Conservation (phyloP, 2,329 filamentous ascomycete genomes). For the Ceratocystis variospora region DNA sequence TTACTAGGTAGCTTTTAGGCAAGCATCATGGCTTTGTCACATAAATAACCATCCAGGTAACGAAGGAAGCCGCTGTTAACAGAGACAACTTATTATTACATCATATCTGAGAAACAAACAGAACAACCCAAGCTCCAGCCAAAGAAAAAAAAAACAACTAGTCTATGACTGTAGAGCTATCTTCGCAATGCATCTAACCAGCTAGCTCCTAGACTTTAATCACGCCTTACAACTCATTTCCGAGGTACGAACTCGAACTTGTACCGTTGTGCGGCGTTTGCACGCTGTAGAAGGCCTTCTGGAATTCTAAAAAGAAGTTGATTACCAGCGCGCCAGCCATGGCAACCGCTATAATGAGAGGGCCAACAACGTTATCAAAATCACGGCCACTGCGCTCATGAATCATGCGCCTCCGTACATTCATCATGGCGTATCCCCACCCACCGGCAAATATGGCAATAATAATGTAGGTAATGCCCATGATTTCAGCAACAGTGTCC, state of each 20-base stretch:
- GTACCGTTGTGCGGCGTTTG: constrained; percentile 10
- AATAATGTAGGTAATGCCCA: constrained; percentile 70
- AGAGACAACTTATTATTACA: constrained; percentile 1
- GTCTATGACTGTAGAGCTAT: neutral
- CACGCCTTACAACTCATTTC: constrained; percentile 10
- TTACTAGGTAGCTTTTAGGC: neutral
- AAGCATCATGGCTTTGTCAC: neutral
- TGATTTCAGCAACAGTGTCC: constrained; percentile 58
- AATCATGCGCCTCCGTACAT: constrained; percentile 64
- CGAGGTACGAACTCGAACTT: constrained; percentile 1
- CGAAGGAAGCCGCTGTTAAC: neutral
- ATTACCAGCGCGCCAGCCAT: constrained; percentile 64
- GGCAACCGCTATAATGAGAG: constrained; percentile 67
- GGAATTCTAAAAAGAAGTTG: constrained; percentile 79
- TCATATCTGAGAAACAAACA: constrained; percentile 3
- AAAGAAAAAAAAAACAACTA: constrained; percentile 7
- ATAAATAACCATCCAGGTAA: neutral
- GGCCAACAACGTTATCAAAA: constrained; percentile 80
- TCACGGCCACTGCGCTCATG: constrained; percentile 75
- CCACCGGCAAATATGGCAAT: constrained; percentile 70
- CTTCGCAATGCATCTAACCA: neutral
- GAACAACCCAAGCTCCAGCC: neutral
- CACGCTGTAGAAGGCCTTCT: constrained; percentile 15
- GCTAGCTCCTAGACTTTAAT: neutral
- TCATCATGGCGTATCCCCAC: constrained; percentile 82